phyloP scores from a whole-genome alignment of 805 yeast genomes.

The Zygosaccharomyces pseudorouxii region DNA sequence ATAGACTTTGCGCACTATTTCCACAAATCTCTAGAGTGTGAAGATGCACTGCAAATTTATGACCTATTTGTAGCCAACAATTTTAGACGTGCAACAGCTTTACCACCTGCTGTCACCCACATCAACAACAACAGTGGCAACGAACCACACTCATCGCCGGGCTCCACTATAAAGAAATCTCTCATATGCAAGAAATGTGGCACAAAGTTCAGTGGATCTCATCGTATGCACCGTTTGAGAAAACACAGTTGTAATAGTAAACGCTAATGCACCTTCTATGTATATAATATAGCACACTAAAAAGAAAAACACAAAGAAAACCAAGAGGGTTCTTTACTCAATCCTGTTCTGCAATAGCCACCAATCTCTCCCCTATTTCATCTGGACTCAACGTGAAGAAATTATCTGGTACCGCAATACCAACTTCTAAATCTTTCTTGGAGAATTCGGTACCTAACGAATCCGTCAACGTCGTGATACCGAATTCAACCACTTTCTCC shows the following conservation, averaged over 20 bases:
- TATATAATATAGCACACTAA: slow-evolving; percentile 1
- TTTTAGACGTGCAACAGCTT: slow-evolving; percentile 7
- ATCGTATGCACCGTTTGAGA: slow-evolving; percentile 19
- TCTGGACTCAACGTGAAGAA: slow-evolving; percentile 74
- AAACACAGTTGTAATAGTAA: slow-evolving; percentile 20
- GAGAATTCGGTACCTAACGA: slow-evolving; percentile 90
- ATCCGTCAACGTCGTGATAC: slow-evolving; percentile 78
- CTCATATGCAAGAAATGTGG: slow-evolving; percentile 28
- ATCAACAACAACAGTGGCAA: neutral
- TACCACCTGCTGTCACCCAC: neutral
- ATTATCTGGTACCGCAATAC: slow-evolving; percentile 70
- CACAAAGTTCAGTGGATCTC: slow-evolving; percentile 24
- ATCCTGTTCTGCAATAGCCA: slow-evolving; percentile 95
- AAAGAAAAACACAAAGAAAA: too few relatives aligned
- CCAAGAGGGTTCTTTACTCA: slow-evolving; percentile 30
- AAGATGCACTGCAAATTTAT: slow-evolving; percentile 26
- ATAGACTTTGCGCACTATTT: slow-evolving; percentile 34
- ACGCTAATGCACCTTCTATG: slow-evolving; percentile 7
- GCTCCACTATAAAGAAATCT: slow-evolving; percentile 20
- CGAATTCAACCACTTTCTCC: slow-evolving; percentile 85
- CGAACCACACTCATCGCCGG: slow-evolving; percentile 2
- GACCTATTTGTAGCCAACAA: slow-evolving; percentile 22
- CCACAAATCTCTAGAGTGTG: slow-evolving; percentile 29
- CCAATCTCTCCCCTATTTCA: slow-evolving; percentile 90
- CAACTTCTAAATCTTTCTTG: slow-evolving; percentile 89